Conservation (phyloP, 345 rosid species). For the Citrus inodora region DNA sequence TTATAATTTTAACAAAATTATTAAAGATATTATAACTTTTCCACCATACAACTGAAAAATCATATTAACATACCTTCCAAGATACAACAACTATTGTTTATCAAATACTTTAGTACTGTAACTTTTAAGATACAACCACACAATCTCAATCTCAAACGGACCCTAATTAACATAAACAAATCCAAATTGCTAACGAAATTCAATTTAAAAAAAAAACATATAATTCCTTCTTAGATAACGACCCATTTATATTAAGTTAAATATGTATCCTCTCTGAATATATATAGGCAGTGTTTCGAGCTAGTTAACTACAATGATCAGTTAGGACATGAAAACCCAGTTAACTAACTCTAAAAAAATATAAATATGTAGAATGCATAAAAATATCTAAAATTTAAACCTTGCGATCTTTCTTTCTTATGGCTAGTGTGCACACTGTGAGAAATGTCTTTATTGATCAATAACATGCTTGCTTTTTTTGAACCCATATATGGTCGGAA, state of each 20-base stretch:
- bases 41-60: too few species aligned
- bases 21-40: too few species aligned
- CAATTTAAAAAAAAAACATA: too few species aligned
- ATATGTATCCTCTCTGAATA: neutral
- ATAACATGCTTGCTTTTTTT: neutral
- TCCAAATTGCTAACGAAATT: neutral
- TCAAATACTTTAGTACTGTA: too few species aligned
- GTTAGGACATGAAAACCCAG: neutral
- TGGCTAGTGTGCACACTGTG: too few species aligned
- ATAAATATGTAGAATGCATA: neutral
- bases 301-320: neutral
- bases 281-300: neutral
- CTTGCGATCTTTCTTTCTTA: neutral
- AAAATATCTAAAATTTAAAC: neutral
- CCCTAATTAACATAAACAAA: neutral
- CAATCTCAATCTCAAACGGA: too few species aligned
- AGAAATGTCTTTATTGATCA: too few species aligned
- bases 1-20: too few species aligned
- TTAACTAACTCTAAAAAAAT: neutral
- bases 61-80: too few species aligned
- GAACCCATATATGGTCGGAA: neutral
- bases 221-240: too few species aligned
- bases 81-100: too few species aligned
- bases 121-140: fast-evolving
- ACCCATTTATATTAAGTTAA: neutral